Evolutionary conservation across 352 stramenopile species (phyloP).

Genomic region (Globisporangium emineosum): DNA sequence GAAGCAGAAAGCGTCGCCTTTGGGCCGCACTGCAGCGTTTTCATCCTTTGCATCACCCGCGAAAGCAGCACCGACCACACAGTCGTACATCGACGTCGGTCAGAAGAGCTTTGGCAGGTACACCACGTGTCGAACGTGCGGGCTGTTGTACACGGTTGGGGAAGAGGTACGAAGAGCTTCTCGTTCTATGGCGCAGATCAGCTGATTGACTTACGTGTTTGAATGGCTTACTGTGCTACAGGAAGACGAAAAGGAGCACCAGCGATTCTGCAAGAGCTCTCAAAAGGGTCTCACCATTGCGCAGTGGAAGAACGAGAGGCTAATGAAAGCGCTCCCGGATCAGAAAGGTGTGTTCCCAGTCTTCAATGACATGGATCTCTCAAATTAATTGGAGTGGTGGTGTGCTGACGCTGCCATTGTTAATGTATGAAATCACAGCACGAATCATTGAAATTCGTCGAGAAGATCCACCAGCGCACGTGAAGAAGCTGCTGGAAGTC

Average conservation of each 20-base stretch:
- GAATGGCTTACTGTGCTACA: constrained; percentile 11
- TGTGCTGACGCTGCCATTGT: not conserved
- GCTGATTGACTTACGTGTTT: not conserved
- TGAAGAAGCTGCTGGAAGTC: constrained; percentile 75
- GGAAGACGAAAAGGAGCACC: constrained; percentile 72
- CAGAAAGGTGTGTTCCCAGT: constrained; percentile 20
- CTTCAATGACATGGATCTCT: not conserved
- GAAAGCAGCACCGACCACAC: constrained; percentile 24
- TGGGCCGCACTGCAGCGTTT: not conserved
- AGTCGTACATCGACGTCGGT: constrained; percentile 75
- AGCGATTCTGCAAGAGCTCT: constrained; percentile 47
- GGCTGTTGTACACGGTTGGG: constrained; percentile 67
- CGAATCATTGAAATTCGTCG: constrained; percentile 64
- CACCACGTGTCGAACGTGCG: constrained; percentile 56
- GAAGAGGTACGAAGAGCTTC: constrained; percentile 37
- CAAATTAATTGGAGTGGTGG: not conserved
- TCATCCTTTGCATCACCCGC: constrained; percentile 5
- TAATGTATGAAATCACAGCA: constrained; percentile 16
- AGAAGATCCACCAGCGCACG: constrained; percentile 44
- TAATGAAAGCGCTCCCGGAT: constrained; percentile 42
- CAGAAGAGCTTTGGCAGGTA: constrained; percentile 69
- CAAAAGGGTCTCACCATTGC: constrained; percentile 46
- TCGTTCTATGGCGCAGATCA: not conserved
- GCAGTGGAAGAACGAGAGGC: constrained; percentile 68
- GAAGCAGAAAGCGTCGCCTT: constrained; percentile 3